phyloP scores from a whole-genome alignment of 768 basidiomycete genomes.

The Filobasidium wieringae region DNA sequence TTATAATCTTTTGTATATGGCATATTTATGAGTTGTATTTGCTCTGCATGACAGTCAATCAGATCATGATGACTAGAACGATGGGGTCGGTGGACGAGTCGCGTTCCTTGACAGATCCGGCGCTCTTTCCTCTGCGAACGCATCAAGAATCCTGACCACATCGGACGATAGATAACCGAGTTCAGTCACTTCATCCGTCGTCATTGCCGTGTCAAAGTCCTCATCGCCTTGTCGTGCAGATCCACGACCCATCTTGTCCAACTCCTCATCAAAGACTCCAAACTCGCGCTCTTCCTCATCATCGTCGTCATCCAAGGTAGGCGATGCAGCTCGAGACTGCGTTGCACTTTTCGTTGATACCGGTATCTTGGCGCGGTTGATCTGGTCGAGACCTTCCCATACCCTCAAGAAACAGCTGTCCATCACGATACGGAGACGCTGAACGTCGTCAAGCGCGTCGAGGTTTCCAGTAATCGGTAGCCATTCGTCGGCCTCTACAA shows the following conservation, averaged over 20 bases:
- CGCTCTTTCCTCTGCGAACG: slow-evolving; percentile 52
- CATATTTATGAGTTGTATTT: background rate
- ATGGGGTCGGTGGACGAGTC: slow-evolving; percentile 11
- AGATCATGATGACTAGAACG: background rate
- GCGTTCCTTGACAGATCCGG: background rate
- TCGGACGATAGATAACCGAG: slow-evolving; percentile 62
- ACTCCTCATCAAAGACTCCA: slow-evolving; percentile 12
- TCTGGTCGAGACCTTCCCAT: slow-evolving; percentile 63
- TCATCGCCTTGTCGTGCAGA: background rate
- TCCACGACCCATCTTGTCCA: background rate
- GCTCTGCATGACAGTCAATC: background rate
- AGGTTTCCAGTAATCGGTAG: slow-evolving; percentile 59
- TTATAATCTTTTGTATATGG: too few species aligned
- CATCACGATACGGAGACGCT: slow-evolving; percentile 63
- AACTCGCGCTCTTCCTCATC: slow-evolving; percentile 5
- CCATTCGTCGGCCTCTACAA: slow-evolving; percentile 55
- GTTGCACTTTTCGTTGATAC: background rate
- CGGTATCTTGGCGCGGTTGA: slow-evolving; percentile 14
- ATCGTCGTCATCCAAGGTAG: background rate
- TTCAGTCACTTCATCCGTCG: slow-evolving; percentile 59
- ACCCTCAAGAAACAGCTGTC: slow-evolving; percentile 78
- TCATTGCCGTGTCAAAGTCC: slow-evolving; percentile 41
- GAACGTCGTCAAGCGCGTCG: slow-evolving; percentile 67
- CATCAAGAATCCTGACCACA: slow-evolving; percentile 60
- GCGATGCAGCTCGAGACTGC: background rate